Conservation (phyloP, 352 stramenopile genomes). For the Peronospora belbahrii region DNA sequence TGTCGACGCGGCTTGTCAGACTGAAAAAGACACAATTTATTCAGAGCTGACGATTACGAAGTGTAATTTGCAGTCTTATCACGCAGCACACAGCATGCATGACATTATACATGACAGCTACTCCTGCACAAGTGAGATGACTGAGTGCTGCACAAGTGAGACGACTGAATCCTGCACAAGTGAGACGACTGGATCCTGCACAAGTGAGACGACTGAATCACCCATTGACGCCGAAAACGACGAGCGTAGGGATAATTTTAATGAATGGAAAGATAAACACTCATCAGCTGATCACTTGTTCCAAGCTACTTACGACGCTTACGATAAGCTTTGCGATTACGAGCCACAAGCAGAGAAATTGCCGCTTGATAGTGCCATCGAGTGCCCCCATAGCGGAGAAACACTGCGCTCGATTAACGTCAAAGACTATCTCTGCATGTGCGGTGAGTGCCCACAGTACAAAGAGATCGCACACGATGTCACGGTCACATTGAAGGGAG, state of each 20-base stretch:
- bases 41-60: constrained; percentile 3
- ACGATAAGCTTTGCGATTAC: constrained; percentile 24
- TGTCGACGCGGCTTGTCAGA: constrained; percentile 12
- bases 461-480: constrained; percentile 44
- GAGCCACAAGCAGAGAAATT: constrained; percentile 29
- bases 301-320: constrained; percentile 4
- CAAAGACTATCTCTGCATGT: constrained; percentile 58
- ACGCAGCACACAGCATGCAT: constrained; percentile 4
- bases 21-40: constrained; percentile 9
- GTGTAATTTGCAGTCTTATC: constrained; percentile 4
- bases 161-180: too few relatives aligned
- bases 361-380: constrained; percentile 10
- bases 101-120: constrained; percentile 20
- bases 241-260: constrained; percentile 17
- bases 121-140: constrained; percentile 39
- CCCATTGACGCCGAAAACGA: constrained; percentile 33
- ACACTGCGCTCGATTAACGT: constrained; percentile 25
- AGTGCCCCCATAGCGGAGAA: constrained; percentile 3
- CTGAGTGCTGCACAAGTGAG: too few relatives aligned
- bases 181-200: constrained; percentile 41
- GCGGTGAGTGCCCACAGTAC: constrained; percentile 56
- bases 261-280: constrained; percentile 18
- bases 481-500: constrained; percentile 15
- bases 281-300: constrained; percentile 9
- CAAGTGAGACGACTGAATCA: constrained; percentile 43